Evolutionary conservation across 2,329 filamentous ascomycete genomes (phyloP).

Genomic region (Botrytis cinerea): DNA sequence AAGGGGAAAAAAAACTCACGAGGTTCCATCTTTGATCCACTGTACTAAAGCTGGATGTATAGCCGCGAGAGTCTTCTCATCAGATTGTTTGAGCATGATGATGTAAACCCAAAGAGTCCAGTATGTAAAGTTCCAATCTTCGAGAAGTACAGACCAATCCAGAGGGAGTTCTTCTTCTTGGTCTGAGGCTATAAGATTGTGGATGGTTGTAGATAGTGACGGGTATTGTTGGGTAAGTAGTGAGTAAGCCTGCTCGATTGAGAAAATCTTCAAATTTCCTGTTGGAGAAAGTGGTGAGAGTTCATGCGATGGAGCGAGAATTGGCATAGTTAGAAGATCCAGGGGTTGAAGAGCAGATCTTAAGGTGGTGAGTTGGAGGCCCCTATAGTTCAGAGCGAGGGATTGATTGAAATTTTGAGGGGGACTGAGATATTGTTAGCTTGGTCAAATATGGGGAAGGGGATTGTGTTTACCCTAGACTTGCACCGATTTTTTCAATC

Average conservation of each 20-base stretch:
- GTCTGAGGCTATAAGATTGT: constrained; percentile 32
- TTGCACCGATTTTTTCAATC: constrained; percentile 24
- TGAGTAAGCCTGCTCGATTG: constrained; percentile 34
- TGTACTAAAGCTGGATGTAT: not conserved
- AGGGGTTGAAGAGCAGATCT: constrained; percentile 24
- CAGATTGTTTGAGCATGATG: constrained; percentile 23
- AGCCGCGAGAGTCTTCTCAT: not conserved
- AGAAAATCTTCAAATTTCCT: constrained; percentile 36
- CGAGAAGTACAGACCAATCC: constrained; percentile 31
- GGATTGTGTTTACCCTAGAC: constrained; percentile 23
- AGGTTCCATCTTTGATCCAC: not conserved
- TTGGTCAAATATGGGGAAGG: not conserved
- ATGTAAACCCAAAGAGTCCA: constrained; percentile 37
- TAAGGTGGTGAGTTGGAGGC: constrained; percentile 31
- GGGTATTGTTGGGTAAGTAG: constrained; percentile 29
- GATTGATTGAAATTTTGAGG: constrained; percentile 35
- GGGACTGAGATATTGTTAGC: constrained; percentile 26
- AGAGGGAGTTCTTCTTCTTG: constrained; percentile 37
- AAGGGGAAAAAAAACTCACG: not conserved
- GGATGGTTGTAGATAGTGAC: constrained; percentile 23
- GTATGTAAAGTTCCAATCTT: constrained; percentile 37
- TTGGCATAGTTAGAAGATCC: constrained; percentile 9
- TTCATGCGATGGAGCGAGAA: constrained; percentile 3
- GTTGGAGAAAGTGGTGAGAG: not conserved
- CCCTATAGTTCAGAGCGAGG: constrained; percentile 34